A percentile compares a stretch with the other conserved stretches of the same genome.
Conservation (phyloP, 768 basidiomycete genomes). For the Collybiopsis confluens region DNA sequence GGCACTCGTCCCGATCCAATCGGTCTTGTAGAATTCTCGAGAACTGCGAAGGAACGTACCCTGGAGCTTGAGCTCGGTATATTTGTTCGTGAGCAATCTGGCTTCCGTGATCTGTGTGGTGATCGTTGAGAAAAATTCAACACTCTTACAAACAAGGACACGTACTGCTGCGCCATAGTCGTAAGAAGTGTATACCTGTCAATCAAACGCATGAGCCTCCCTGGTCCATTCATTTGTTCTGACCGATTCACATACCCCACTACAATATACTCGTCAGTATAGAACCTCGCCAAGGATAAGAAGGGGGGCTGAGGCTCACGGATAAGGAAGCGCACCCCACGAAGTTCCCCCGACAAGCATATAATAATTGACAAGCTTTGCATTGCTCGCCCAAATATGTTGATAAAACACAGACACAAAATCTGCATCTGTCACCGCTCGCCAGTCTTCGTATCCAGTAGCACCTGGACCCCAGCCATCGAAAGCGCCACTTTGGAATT, state of each 20-base stretch:
- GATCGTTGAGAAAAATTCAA: too few relatives aligned
- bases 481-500: slow-evolving; percentile 74
- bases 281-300: not conserved
- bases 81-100: slow-evolving; percentile 63
- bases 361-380: slow-evolving; percentile 79
- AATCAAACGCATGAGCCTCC: not conserved
- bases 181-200: slow-evolving; percentile 48
- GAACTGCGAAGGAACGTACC: slow-evolving; percentile 77
- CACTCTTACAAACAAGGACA: too few relatives aligned
- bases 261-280: not conserved
- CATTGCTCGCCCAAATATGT: slow-evolving; percentile 76
- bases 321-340: slow-evolving; percentile 80
- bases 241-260: not conserved
- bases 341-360: slow-evolving; percentile 87
- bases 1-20: slow-evolving; percentile 62
- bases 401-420: slow-evolving; percentile 80
- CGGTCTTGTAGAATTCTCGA: slow-evolving; percentile 75
- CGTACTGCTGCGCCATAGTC: slow-evolving; percentile 70
- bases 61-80: slow-evolving; percentile 73
- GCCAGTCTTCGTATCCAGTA: slow-evolving; percentile 66
- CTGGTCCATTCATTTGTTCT: too few relatives aligned
- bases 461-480: slow-evolving; percentile 79
- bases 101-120: slow-evolving; percentile 69
- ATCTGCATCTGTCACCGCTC: slow-evolving; percentile 61
- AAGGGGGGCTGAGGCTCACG: slow-evolving; percentile 68